phyloP scores from a whole-genome alignment of 768 basidiomycete species.

The Sistotremastrum suecicum region DNA sequence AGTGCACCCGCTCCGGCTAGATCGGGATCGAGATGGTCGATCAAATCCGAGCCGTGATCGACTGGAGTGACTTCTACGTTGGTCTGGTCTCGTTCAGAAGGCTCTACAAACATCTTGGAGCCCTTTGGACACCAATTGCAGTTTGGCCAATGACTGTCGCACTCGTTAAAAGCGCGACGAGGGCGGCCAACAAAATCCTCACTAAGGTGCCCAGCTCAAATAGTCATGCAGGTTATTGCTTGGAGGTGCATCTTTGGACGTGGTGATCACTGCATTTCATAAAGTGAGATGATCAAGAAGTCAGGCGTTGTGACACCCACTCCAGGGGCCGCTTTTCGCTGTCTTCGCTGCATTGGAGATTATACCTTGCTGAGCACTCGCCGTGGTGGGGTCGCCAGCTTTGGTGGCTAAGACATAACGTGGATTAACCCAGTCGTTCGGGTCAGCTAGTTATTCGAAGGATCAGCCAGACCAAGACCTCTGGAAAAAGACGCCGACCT shows the following conservation, averaged over 20 bases:
- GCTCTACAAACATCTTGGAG: conserved; percentile 22
- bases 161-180: not conserved
- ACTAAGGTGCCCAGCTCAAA: conserved; percentile 64
- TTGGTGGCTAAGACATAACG: conserved; percentile 22
- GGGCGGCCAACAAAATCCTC: conserved; percentile 10
- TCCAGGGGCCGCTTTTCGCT: conserved; percentile 26
- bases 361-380: conserved; percentile 21
- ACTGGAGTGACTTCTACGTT: too few relatives aligned
- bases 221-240: conserved; percentile 42
- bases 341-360: conserved; percentile 21
- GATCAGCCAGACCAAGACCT: not conserved
- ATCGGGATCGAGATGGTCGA: too few relatives aligned
- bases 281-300: not conserved
- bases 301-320: conserved; percentile 12
- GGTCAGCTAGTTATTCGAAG: conserved; percentile 21
- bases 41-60: too few relatives aligned
- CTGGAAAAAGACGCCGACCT: not conserved
- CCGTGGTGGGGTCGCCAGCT: conserved; percentile 13
- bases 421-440: conserved; percentile 36
- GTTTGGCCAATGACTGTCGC: conserved; percentile 35
- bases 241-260: conserved; percentile 18
- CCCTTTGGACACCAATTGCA: conserved; percentile 35
- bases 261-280: conserved; percentile 21
- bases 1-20: too few relatives aligned
- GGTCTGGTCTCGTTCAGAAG: conserved; percentile 9